These are phyloP conservation scores for Apiotrichum siamense DNA, from an alignment of 1,284 basidiomycete genomes.

Conservation along the genomic window DNA sequence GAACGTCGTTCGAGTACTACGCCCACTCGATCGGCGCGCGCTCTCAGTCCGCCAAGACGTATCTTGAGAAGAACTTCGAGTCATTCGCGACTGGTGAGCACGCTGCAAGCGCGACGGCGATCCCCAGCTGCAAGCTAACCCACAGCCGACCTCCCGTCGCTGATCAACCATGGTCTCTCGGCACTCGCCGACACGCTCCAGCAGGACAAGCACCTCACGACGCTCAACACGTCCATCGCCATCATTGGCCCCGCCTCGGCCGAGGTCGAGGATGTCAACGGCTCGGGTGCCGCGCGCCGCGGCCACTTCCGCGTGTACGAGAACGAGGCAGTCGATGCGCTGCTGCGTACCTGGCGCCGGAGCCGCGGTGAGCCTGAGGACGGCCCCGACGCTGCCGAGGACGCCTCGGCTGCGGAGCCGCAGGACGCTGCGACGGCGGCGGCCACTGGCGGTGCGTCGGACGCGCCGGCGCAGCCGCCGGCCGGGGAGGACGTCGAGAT, in stretches of 20 bases:
- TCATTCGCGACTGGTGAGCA: slow-evolving; percentile 73
- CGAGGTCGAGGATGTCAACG: slow-evolving; percentile 23
- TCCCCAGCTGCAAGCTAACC: slow-evolving; percentile 1
- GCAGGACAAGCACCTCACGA: slow-evolving; percentile 90
- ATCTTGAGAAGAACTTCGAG: slow-evolving; percentile 90
- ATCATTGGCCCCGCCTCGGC: slow-evolving; percentile 62
- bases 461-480: neutral
- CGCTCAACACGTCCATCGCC: slow-evolving; percentile 87
- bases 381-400: slow-evolving; percentile 30
- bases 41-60: slow-evolving; percentile 96
- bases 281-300: slow-evolving; percentile 32
- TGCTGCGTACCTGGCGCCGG: slow-evolving; percentile 55
- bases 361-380: slow-evolving; percentile 45
- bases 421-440: neutral
- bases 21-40: slow-evolving; percentile 98
- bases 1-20: slow-evolving; percentile 96
- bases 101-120: no score
- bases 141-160: slow-evolving; percentile 69
- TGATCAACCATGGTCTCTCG: slow-evolving; percentile 85
- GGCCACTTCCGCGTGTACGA: slow-evolving; percentile 45
- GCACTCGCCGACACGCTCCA: slow-evolving; percentile 91
- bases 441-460: neutral
- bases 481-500: slow-evolving; percentile 9
- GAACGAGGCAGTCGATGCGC: slow-evolving; percentile 59
- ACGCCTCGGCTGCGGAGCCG: slow-evolving; percentile 3